Percentiles rank a stretch among this genome's conserved stretches.
These are phyloP conservation scores for Ammopiptanthus mongolicus DNA, from an alignment of 306 rosid species.

Conservation along the genomic window DNA sequence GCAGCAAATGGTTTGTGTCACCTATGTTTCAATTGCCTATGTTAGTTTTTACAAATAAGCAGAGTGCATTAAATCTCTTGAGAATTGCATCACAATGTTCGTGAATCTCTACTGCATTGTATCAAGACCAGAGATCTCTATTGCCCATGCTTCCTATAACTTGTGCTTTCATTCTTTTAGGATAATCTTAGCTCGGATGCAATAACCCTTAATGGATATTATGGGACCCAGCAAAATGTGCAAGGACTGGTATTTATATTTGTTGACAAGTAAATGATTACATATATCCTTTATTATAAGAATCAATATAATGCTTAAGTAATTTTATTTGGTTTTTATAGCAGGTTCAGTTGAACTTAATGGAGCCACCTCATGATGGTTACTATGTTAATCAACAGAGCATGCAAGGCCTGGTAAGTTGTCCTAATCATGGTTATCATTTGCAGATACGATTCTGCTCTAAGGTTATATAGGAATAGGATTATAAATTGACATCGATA, in stretches of 20 bases:
- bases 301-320: background rate
- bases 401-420: conserved; percentile 77
- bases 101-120: background rate
- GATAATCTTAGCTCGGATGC: conserved; percentile 64
- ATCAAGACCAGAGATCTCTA: background rate
- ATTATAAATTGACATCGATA: conserved; percentile 15
- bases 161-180: conserved; percentile 42
- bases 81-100: background rate
- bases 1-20: conserved; percentile 69
- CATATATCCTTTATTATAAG: background rate
- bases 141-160: conserved; percentile 19
- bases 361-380: conserved; percentile 94
- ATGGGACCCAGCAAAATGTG: conserved; percentile 76
- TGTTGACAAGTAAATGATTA: background rate
- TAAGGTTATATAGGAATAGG: conserved; percentile 4
- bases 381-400: conserved; percentile 81
- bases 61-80: conserved; percentile 7
- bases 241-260: conserved; percentile 72
- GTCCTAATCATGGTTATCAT: conserved; percentile 13
- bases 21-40: conserved; percentile 14
- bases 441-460: background rate
- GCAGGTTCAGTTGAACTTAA: conserved; percentile 78
- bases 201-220: conserved; percentile 68
- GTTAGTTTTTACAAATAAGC: conserved; percentile 10
- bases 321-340: conserved; percentile 13